Conservation (phyloP, 108 stramenopile genomes). For the Conticribra weissflogii region DNA sequence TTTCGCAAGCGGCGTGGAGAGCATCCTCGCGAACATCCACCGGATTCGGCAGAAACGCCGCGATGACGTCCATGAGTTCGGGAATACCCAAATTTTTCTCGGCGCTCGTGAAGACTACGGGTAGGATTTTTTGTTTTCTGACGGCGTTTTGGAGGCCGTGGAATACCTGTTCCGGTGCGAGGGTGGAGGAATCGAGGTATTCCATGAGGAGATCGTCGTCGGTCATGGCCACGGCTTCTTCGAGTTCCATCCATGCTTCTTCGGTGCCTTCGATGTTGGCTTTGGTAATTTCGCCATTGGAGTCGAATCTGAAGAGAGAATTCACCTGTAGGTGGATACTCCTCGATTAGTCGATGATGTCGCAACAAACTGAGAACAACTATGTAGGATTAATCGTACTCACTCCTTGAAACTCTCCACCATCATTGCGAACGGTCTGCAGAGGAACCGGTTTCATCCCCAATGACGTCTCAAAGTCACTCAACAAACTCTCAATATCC, state of each 20-base stretch:
- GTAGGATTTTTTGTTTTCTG: conserved; percentile 23
- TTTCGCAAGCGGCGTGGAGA: conserved; percentile 28
- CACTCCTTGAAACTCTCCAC: conserved; percentile 20
- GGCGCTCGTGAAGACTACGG: conserved; percentile 34
- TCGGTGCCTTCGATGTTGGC: conserved; percentile 18
- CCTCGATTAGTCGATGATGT: too few species aligned
- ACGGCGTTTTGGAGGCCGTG: conserved; percentile 18
- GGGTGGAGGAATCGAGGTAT: conserved; percentile 21
- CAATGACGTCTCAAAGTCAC: conserved; percentile 21
- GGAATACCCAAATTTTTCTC: conserved; percentile 35
- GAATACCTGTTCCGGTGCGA: conserved; percentile 15
- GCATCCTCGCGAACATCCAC: conserved; percentile 31
- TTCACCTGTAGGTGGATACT: too few species aligned
- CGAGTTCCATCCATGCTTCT: conserved; percentile 32
- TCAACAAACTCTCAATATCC: conserved; percentile 18
- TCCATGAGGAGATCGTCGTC: conserved; percentile 42
- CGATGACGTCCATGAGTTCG: conserved; percentile 41
- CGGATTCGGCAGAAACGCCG: conserved; percentile 30
- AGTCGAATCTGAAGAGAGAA: conserved; percentile 21
- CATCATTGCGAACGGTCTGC: conserved; percentile 20
- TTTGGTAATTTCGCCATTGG: conserved; percentile 8
- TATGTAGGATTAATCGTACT: conserved; percentile 1
- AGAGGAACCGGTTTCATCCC: conserved; percentile 39
- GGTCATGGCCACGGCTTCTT: conserved; percentile 39
- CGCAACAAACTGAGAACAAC: neutral